phyloP scores from a whole-genome alignment of 805 yeast genomes.

The Candida lessepsii region DNA sequence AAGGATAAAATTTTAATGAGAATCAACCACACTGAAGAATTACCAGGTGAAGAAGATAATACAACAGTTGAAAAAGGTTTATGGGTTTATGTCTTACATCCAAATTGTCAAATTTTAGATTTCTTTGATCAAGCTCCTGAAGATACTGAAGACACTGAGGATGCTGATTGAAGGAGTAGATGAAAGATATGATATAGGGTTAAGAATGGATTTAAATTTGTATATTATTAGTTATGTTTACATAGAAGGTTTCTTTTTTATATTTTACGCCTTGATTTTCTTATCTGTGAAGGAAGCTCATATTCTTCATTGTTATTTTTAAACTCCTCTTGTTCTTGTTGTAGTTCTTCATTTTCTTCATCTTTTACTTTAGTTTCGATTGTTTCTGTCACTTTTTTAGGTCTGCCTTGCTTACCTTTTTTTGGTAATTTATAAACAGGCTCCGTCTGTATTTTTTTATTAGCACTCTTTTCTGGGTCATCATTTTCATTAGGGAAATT shows the following conservation, averaged over 20 bases:
- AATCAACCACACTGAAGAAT: constrained; percentile 34
- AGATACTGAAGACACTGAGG: constrained; percentile 17
- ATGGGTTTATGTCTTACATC: constrained; percentile 54
- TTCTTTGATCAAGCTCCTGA: constrained; percentile 45
- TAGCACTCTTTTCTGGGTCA: background rate
- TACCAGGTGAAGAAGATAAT: constrained; percentile 18
- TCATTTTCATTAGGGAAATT: constrained; percentile 1
- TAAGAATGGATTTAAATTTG: background rate
- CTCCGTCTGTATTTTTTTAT: background rate
- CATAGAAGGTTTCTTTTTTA: constrained; percentile 4
- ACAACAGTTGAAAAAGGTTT: constrained; percentile 18
- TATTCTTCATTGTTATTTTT: background rate
- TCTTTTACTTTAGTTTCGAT: background rate
- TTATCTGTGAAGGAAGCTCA: constrained; percentile 5
- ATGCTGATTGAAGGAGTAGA: constrained; percentile 3
- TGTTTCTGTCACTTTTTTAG: background rate
- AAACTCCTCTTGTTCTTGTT: background rate
- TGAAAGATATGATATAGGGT: background rate
- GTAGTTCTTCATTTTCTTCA: background rate
- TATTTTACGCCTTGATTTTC: constrained; percentile 5
- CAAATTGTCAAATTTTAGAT: constrained; percentile 79
- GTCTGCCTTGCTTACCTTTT: constrained; percentile 1
- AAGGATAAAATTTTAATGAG: constrained; percentile 80
- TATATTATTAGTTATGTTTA: constrained; percentile 8
- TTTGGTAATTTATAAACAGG: background rate